These are phyloP conservation scores for Syncephalastrum racemosum DNA, from an alignment of 371 early-diverging fungal species.

Conservation along the genomic window DNA sequence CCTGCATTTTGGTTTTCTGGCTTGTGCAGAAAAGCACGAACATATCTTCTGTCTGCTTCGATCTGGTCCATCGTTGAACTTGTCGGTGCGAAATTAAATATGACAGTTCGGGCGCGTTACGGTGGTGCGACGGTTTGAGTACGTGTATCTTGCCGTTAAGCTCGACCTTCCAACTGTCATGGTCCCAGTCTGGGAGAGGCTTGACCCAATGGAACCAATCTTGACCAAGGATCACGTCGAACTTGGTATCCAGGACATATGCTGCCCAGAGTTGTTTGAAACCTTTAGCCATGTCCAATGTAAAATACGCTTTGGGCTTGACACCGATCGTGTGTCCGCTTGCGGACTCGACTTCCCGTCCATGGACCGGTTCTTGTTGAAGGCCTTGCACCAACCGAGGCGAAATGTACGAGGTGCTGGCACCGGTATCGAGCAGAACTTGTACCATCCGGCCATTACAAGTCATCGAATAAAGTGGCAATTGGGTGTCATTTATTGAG, in stretches of 20 bases:
- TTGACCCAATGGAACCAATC: slow-evolving; percentile 8
- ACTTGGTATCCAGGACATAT: slow-evolving; percentile 10
- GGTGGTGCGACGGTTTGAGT: background rate
- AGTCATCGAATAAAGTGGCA: slow-evolving; percentile 2
- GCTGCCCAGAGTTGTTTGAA: too few species aligned
- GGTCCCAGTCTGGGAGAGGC: slow-evolving; percentile 9
- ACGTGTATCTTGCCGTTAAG: background rate
- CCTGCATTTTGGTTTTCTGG: background rate
- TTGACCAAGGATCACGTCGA: slow-evolving; percentile 12
- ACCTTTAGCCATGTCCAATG: too few species aligned
- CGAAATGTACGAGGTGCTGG: slow-evolving; percentile 2
- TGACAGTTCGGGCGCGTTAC: background rate
- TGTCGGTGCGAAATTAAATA: slow-evolving; percentile 7
- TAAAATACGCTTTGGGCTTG: too few species aligned
- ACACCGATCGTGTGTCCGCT: slow-evolving; percentile 5
- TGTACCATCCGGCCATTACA: slow-evolving; percentile 3
- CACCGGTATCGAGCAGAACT: slow-evolving; percentile 11
- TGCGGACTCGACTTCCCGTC: slow-evolving; percentile 4
- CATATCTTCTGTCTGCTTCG: background rate
- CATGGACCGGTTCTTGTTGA: background rate
- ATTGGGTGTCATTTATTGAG: slow-evolving; percentile 1
- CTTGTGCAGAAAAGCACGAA: too few species aligned
- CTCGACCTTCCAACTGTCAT: slow-evolving; percentile 4
- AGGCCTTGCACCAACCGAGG: slow-evolving; percentile 3
- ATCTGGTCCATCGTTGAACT: background rate